phyloP scores from a whole-genome alignment of 371 early-diverging fungal genomes.

The Homolaphlyctis polyrhiza region DNA sequence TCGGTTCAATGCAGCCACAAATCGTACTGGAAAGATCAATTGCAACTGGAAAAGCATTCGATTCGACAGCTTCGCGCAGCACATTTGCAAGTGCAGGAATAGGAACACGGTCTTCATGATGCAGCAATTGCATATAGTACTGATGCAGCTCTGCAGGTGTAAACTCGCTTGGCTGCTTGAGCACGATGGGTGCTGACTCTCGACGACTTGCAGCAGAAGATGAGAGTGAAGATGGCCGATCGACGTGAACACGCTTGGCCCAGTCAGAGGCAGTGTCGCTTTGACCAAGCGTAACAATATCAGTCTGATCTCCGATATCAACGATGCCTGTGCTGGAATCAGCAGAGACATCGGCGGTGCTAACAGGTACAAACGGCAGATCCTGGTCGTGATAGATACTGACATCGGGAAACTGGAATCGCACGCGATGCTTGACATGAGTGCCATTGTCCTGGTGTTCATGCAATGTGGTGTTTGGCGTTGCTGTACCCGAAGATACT shows the following conservation, averaged over 20 bases:
- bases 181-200: background rate
- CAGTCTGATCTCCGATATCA: background rate
- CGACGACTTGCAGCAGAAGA: background rate
- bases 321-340: background rate
- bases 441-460: too few species aligned
- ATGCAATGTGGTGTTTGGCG: too few species aligned
- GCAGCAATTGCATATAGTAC: conserved; percentile 10
- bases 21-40: conserved; percentile 6
- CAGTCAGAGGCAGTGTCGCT: background rate
- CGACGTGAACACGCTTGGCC: background rate
- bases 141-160: conserved; percentile 9
- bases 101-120: background rate
- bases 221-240: background rate
- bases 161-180: conserved; percentile 1
- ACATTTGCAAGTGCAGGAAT: background rate
- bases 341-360: background rate
- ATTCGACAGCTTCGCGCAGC: background rate
- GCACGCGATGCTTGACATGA: conserved; percentile 5
- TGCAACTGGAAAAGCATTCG: background rate
- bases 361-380: background rate
- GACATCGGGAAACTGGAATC: conserved; percentile 17
- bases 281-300: background rate
- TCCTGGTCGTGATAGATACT: conserved; percentile 7
- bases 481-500: background rate
- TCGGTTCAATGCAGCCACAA: background rate